phyloP scores from a whole-genome alignment of 2,329 filamentous ascomycete species.

The Lasiodiplodia theobromae region DNA sequence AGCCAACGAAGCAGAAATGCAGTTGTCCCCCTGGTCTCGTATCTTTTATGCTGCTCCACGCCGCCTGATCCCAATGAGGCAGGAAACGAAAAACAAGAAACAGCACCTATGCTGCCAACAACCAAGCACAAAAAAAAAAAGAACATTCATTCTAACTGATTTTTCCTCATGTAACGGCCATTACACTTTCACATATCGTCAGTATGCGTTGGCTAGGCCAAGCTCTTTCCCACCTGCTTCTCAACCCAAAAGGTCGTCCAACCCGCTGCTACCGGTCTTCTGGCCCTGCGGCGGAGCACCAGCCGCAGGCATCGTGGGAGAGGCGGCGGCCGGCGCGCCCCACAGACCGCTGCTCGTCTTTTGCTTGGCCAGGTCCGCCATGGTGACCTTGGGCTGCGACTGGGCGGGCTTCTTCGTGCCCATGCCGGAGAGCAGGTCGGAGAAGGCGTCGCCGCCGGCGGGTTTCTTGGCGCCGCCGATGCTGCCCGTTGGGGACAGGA shows the following conservation, averaged over 20 bases:
- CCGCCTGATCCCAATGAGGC: background rate
- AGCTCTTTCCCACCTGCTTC: background rate
- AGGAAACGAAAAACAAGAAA: background rate
- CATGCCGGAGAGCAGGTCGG: constrained; percentile 78
- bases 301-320: background rate
- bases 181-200: background rate
- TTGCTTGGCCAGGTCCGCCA: constrained; percentile 97
- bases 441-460: constrained; percentile 83
- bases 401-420: constrained; percentile 72
- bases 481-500: constrained; percentile 46
- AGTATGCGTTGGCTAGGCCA: constrained; percentile 9
- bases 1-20: background rate
- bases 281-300: constrained; percentile 1
- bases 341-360: constrained; percentile 95
- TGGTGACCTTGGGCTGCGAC: constrained; percentile 72
- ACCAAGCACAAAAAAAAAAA: background rate
- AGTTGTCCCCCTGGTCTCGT: background rate
- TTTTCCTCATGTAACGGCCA: background rate
- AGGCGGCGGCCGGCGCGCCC: constrained; percentile 64
- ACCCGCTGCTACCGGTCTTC: constrained; percentile 27
- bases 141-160: constrained; percentile 20
- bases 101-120: background rate
- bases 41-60: background rate
- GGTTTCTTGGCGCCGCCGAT: constrained; percentile 50
- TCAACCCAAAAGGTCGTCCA: constrained; percentile 26